phyloP scores from a whole-genome alignment of 2,329 filamentous ascomycete species.

The Sclerotinia sclerotiorum region DNA sequence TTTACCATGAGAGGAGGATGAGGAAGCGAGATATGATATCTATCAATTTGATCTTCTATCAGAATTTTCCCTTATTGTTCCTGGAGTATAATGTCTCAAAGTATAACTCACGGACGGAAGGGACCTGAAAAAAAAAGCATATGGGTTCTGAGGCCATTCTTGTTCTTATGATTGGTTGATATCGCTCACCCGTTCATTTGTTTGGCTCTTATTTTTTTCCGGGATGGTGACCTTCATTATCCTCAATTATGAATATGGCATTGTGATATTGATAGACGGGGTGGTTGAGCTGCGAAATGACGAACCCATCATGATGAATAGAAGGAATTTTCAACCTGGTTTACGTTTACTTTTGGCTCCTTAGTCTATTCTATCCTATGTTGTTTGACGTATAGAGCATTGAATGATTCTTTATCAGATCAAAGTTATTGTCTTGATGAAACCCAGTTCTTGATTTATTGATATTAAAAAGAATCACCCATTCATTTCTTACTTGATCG shows the following conservation, averaged over 20 bases:
- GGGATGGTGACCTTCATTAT: not conserved
- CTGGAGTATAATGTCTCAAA: not conserved
- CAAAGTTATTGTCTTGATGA: not conserved
- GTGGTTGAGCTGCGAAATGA: not conserved
- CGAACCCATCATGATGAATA: not conserved
- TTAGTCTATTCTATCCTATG: not conserved
- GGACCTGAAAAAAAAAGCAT: not conserved
- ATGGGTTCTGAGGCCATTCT: not conserved
- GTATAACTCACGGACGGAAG: not conserved
- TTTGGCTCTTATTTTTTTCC: too few species aligned
- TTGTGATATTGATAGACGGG: slow-evolving; percentile 10
- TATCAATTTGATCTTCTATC: not conserved
- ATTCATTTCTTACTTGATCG: slow-evolving; percentile 1
- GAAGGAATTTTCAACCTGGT: too few species aligned
- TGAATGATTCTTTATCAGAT: not conserved
- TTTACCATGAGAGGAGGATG: not conserved
- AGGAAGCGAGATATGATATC: not conserved
- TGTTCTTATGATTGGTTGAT: not conserved
- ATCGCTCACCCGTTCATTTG: not conserved
- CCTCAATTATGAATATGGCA: slow-evolving; percentile 16
- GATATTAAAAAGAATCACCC: not conserved
- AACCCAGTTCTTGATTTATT: not conserved
- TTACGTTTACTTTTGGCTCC: not conserved
- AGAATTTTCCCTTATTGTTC: too few species aligned
- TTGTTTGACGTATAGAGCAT: not conserved